Evolutionary conservation across 75 land plant species (phyloP).

Genomic region (Ceratopteris richardii): DNA sequence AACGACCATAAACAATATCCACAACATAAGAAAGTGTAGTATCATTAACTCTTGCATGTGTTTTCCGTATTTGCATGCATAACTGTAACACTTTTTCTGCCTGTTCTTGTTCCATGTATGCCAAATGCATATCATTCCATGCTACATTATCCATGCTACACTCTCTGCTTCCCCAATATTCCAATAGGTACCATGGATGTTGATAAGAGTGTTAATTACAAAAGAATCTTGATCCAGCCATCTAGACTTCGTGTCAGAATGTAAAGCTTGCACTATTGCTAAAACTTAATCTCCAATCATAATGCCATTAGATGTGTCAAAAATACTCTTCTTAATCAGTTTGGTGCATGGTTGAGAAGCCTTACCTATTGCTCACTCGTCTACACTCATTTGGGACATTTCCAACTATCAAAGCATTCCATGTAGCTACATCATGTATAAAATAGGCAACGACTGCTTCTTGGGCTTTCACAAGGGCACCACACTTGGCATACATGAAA

Average conservation of each 20-base stretch:
- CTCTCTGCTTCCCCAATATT: background rate
- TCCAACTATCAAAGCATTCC: too few species aligned
- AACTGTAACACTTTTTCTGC: conserved; percentile 34
- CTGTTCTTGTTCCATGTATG: conserved; percentile 36
- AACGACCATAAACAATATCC: conserved; percentile 34
- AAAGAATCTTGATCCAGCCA: background rate
- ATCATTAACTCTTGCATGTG: background rate
- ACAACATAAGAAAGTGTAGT: background rate
- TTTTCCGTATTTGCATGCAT: conserved; percentile 4
- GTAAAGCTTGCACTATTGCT: too few species aligned
- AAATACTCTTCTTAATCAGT: too few species aligned
- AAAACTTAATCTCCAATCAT: too few species aligned
- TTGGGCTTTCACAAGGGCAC: too few species aligned
- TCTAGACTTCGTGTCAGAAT: too few species aligned
- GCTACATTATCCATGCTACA: conserved; percentile 14
- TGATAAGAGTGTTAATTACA: background rate
- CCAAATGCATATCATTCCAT: conserved; percentile 33
- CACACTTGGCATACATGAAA: too few species aligned
- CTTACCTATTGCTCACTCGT: background rate
- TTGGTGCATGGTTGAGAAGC: background rate
- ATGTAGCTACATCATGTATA: too few species aligned
- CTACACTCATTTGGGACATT: background rate
- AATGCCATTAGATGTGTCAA: too few species aligned
- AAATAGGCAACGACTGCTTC: too few species aligned
- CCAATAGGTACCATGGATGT: background rate